Base-by-base conservation (phyloP, 75 land plant species). In the Pinus taeda region DNA sequence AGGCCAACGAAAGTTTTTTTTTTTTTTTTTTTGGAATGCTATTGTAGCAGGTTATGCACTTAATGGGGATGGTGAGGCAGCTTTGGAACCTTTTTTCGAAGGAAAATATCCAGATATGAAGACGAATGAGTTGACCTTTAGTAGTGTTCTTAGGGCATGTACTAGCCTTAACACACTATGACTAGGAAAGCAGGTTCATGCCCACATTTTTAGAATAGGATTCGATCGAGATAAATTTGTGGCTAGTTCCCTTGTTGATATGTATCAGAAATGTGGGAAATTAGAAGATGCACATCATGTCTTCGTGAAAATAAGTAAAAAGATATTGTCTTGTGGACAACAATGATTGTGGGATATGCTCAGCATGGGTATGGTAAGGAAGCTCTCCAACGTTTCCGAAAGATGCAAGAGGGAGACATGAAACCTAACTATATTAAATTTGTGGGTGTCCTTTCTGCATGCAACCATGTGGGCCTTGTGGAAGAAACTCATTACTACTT, bases 191-290 rank as follows among this genome's bases (percentile, higher is more conserved):
- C 88, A 90, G 63, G 33, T 89, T n/a, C 96, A 93, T 39, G 82
- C 86, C 26, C 70, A 59, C 42, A 61, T 86, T 17, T 76, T 75
- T 0, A 81, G 67, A 64, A 73, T 53, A 45, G 93, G 93, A 8
- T 77, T 78, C 61, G 79, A 85, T 77, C 80, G 83, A 18, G 87
- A 85, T 60, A 88, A 79, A 8, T 83, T 83, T 59, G 60, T 79
- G 22, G 90, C 84, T 13, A 89, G 89, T 74, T 83, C 91, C 2
- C 85, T 93, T 33, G 29, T 93, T 20, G 89, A 87, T 75, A 81
- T 85, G 88, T 93, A 93, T 82, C 85, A 88, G 15, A 93, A 91
- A 77, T 93, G 90, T 79, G 93, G 95, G 5, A 85, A 81, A 20
- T 7, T 91, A 12, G 61, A 60, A n/a, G 80, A 87, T 21, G 93